These are phyloP conservation scores for Yamadazyma atlantica DNA, from an alignment of 1,139 yeast species.

Conservation along the genomic window DNA sequence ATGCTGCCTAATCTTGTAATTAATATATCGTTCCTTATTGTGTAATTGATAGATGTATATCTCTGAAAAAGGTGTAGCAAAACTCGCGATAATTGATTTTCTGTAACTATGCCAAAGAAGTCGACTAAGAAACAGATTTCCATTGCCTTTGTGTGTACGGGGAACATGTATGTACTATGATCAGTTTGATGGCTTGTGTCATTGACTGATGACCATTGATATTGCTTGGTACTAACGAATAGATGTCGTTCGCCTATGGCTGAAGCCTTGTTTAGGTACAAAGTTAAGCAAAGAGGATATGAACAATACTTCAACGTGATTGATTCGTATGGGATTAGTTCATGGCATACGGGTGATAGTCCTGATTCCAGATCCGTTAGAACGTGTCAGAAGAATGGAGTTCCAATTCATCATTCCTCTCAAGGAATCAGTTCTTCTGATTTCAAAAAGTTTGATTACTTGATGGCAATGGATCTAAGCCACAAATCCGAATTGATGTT, in stretches of 20 bases:
- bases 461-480: constrained; percentile 81
- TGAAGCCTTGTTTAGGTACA: constrained; percentile 80
- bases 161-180: constrained; percentile 66
- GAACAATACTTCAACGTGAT: constrained; percentile 45
- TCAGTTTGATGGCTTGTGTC: too few relatives aligned
- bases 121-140: constrained; percentile 30
- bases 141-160: constrained; percentile 89
- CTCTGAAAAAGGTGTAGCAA: too few relatives aligned
- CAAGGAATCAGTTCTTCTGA: constrained; percentile 64
- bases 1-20: not conserved
- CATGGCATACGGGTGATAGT: constrained; percentile 76
- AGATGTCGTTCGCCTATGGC: constrained; percentile 98
- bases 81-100: too few relatives aligned
- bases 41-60: not conserved
- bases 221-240: constrained; percentile 18
- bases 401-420: constrained; percentile 72
- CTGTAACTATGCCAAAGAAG: constrained; percentile 1
- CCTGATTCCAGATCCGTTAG: constrained; percentile 76
- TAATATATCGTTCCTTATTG: not conserved
- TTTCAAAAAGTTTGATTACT: constrained; percentile 72
- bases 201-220: too few relatives aligned
- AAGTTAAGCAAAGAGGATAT: constrained; percentile 52
- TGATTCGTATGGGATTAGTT: constrained; percentile 89
- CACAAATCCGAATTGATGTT: constrained; percentile 61
- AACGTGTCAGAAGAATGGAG: constrained; percentile 70